Conservation (phyloP, 768 basidiomycete species). For the Tylopilus subfusipes region DNA sequence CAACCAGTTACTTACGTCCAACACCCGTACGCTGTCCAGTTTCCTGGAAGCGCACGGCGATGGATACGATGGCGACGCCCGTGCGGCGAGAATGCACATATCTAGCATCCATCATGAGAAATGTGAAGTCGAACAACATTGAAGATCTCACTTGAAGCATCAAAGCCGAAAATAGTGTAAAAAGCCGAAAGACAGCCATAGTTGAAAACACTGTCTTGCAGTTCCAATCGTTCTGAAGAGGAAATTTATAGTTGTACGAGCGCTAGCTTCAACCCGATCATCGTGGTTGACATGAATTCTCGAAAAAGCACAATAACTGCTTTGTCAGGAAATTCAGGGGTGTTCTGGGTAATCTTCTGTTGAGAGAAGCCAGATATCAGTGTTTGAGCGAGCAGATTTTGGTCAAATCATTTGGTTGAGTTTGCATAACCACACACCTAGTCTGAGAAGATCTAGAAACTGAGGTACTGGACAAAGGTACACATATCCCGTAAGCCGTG, state of each 20-base stretch:
- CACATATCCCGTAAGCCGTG: neutral
- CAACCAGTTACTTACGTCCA: slow-evolving; percentile 44
- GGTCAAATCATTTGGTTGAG: neutral
- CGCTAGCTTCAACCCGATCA: slow-evolving; percentile 2
- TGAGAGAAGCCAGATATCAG: neutral
- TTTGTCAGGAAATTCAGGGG: neutral
- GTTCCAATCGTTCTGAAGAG: neutral
- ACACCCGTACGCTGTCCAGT: slow-evolving; percentile 60
- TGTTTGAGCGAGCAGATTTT: neutral
- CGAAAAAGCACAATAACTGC: neutral
- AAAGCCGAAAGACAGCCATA: slow-evolving; percentile 10
- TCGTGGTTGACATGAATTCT: neutral
- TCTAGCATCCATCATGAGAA: slow-evolving; percentile 11
- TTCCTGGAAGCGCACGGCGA: slow-evolving; percentile 40
- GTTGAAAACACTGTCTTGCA: neutral
- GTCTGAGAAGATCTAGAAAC: neutral
- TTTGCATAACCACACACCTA: neutral
- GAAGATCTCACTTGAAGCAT: slow-evolving; percentile 7
- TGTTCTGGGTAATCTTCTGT: neutral
- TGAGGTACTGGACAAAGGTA: neutral
- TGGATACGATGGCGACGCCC: slow-evolving; percentile 1
- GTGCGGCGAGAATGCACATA: slow-evolving; percentile 2
- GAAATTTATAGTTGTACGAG: slow-evolving; percentile 15
- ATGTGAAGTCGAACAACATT: neutral
- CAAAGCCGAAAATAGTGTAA: neutral